A percentile compares a stretch with the other conserved stretches of the same genome.
These are phyloP conservation scores for Podila epigama DNA, from an alignment of 192 early-diverging fungal species.

Conservation along the genomic window DNA sequence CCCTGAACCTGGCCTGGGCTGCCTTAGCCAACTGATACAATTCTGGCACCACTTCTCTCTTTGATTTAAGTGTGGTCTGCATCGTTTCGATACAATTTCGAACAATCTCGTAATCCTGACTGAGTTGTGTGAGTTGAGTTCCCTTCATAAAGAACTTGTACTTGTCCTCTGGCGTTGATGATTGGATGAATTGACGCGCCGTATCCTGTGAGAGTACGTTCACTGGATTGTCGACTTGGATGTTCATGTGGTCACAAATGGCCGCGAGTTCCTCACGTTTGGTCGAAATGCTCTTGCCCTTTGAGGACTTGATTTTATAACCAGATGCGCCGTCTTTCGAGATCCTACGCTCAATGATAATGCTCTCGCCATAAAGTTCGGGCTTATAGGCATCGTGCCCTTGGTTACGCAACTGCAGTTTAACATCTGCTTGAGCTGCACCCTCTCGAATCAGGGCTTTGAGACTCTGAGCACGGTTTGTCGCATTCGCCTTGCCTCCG, in stretches of 20 bases:
- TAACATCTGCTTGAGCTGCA: slow-evolving; percentile 68
- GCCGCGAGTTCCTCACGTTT: slow-evolving; percentile 83
- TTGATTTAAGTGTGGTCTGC: slow-evolving; percentile 61
- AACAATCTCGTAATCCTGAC: slow-evolving; percentile 71
- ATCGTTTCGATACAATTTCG: slow-evolving; percentile 63
- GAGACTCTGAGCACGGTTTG: slow-evolving; percentile 83
- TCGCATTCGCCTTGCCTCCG: slow-evolving; percentile 88
- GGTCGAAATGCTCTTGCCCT: slow-evolving; percentile 71
- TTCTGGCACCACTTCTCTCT: slow-evolving; percentile 73
- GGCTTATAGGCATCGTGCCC: slow-evolving; percentile 87
- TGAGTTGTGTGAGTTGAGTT: slow-evolving; percentile 83
- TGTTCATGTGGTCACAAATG: slow-evolving; percentile 89
- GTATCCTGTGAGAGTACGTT: slow-evolving; percentile 94
- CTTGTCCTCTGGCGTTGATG: slow-evolving; percentile 84
- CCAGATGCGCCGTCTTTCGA: slow-evolving; percentile 62
- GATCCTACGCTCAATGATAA: slow-evolving; percentile 86
- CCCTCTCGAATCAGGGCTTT: slow-evolving; percentile 88
- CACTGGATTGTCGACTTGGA: slow-evolving; percentile 94
- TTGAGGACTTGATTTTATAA: slow-evolving; percentile 82
- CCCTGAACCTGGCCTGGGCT: slow-evolving; percentile 71
- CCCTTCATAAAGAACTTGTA: slow-evolving; percentile 93
- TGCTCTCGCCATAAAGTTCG: slow-evolving; percentile 79
- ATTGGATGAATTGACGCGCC: slow-evolving; percentile 87
- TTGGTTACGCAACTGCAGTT: slow-evolving; percentile 79
- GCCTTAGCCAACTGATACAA: slow-evolving; percentile 71